Conservation (phyloP, 169 alveolate genomes). For the Cryptosporidium felis region DNA sequence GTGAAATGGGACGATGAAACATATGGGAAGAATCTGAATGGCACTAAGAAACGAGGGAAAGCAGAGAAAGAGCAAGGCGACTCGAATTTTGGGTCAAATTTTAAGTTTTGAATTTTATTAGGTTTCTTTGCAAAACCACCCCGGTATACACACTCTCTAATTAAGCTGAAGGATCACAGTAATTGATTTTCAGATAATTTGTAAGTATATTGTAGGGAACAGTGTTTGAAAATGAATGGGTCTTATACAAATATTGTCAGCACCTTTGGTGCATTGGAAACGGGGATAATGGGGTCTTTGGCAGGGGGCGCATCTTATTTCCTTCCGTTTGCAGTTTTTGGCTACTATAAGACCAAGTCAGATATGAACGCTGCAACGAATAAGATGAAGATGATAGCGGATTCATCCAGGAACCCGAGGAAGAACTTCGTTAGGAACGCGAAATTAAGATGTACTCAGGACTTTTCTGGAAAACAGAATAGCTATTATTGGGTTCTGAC, state of each 20-base stretch:
- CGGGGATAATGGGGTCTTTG: slow-evolving; percentile 63
- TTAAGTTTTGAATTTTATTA: too few relatives aligned
- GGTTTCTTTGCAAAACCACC: too few relatives aligned
- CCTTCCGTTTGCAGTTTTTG: slow-evolving; percentile 57
- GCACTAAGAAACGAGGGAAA: too few relatives aligned
- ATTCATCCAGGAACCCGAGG: slow-evolving; percentile 33
- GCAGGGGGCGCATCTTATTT: slow-evolving; percentile 66
- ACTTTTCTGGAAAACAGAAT: slow-evolving; percentile 31
- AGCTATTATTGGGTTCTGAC: slow-evolving; percentile 58
- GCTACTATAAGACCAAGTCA: slow-evolving; percentile 20
- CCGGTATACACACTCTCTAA: too few relatives aligned
- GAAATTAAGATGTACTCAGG: background rate
- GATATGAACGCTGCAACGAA: slow-evolving; percentile 22
- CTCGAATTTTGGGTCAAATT: too few relatives aligned
- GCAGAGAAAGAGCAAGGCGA: too few relatives aligned
- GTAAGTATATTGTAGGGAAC: too few relatives aligned
- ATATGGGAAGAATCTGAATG: too few relatives aligned
- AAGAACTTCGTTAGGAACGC: background rate
- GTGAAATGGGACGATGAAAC: too few relatives aligned
- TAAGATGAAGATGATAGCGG: slow-evolving; percentile 4
- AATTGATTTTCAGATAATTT: too few relatives aligned
- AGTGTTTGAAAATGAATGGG: background rate
- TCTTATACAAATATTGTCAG: slow-evolving; percentile 38
- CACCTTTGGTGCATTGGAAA: slow-evolving; percentile 57
- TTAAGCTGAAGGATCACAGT: too few relatives aligned